Conservation (phyloP, 2,329 filamentous ascomycete genomes). For the Botrytis paeoniae region DNA sequence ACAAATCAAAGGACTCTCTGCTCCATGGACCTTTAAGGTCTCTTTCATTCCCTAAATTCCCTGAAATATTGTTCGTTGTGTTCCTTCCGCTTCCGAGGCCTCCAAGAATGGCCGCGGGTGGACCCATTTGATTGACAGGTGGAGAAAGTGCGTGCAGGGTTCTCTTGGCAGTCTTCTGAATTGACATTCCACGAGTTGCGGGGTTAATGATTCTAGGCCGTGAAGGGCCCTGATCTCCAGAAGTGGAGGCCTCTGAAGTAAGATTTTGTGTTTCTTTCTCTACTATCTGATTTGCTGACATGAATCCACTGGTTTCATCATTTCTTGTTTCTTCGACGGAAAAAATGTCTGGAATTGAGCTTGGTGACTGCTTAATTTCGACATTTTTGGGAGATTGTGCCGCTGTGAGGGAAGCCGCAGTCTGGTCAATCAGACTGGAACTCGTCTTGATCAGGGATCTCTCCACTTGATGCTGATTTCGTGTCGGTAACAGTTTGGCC, state of each 20-base stretch:
- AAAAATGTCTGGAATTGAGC: not conserved
- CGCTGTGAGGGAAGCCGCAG: slow-evolving; percentile 4
- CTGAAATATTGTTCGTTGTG: not conserved
- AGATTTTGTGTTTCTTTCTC: not conserved
- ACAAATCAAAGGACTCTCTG: slow-evolving; percentile 39
- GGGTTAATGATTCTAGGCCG: slow-evolving; percentile 31
- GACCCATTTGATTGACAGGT: slow-evolving; percentile 22
- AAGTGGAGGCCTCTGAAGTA: not conserved
- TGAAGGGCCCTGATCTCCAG: slow-evolving; percentile 13
- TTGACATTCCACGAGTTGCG: slow-evolving; percentile 32
- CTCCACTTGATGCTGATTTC: not conserved
- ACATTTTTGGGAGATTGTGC: slow-evolving; percentile 4
- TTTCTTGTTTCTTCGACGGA: not conserved
- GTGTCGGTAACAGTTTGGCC: not conserved
- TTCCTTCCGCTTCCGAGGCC: slow-evolving; percentile 9
- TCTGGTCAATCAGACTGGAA: not conserved
- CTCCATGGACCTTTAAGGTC: slow-evolving; percentile 37
- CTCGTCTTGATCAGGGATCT: not conserved
- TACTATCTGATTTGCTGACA: slow-evolving; percentile 16
- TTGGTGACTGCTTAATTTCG: slow-evolving; percentile 20
- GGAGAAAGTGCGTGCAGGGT: slow-evolving; percentile 24
- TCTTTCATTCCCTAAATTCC: not conserved
- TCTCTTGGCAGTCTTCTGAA: slow-evolving; percentile 28
- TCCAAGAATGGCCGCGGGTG: slow-evolving; percentile 10
- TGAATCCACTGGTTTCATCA: slow-evolving; percentile 5